Evolutionary conservation across 768 basidiomycete species (phyloP), one percentile per base, ranked within the genome.

Genomic region (Mycena belliarum): DNA sequence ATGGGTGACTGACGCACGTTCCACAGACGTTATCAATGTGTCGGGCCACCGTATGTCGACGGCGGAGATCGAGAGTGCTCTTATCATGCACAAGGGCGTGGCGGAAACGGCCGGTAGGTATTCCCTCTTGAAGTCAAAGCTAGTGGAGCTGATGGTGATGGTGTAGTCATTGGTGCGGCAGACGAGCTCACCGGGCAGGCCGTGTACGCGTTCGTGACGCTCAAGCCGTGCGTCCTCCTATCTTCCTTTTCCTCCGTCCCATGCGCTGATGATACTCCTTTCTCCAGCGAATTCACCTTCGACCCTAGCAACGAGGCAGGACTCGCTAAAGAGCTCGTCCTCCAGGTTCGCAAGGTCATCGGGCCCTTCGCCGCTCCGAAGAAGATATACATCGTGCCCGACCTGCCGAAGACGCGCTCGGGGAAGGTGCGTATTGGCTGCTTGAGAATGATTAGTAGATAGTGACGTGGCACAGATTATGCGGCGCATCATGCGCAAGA

Each of bases 311-410:
- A 95, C 57, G 93, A 97, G 74, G 64, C 79, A 0, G 79, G 73
- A 0, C 82, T 98, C 32, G 62, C 76, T 51, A 98, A 97, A 75
- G 96, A 98, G 75, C 85, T 99, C 59, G 82, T 88, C 26, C 84
- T 98, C 29, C 95, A 98, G 76, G 95, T 98, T 20, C 87, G 97
- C 68, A 98, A 98, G 77, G 91, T 91, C 42, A 99, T 99, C 59
- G 97, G 96, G 5, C 95, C 97, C 3, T 98, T 99, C 73, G 96
- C 96, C 1, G 89, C 95, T 16, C 96, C 96, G 25, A 98, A 98
- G 84, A 91, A 89, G 76, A 85, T 96, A 64, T 87, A 80, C 72
- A 78, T 95, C 65, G 89, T 93, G 62, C 63, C 72, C 41, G 95
- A 96, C 73, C 76, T 97, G 52, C 95, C 95, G 35, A 97, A 97